A percentile compares a stretch with the other conserved stretches of the same genome.
phyloP scores from a whole-genome alignment of 2,329 filamentous ascomycete species.

The Clonostachys byssicola region DNA sequence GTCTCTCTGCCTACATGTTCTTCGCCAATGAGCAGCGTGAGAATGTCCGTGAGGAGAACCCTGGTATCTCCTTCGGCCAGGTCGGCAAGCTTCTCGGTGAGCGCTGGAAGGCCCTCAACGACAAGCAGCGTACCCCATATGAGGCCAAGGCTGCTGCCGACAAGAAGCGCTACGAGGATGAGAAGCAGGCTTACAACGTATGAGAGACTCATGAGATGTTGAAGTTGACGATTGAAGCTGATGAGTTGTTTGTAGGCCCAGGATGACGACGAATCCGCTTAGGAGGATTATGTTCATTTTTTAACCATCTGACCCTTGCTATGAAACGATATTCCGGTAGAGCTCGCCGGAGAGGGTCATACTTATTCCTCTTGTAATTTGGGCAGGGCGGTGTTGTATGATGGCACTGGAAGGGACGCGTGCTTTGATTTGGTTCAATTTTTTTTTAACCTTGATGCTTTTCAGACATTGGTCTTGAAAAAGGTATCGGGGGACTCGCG shows the following conservation, averaged over 20 bases:
- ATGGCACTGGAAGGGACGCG: conserved; percentile 31
- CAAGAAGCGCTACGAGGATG: conserved; percentile 99
- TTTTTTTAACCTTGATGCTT: conserved; percentile 6
- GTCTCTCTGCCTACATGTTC: conserved; percentile 99
- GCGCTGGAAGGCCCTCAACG: conserved; percentile 95
- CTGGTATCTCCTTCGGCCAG: conserved; percentile 96
- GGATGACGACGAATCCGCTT: conserved; percentile 13
- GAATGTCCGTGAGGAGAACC: conserved; percentile 97
- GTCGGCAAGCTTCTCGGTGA: conserved; percentile 98
- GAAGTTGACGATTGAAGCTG: conserved; percentile 42
- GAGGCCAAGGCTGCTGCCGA: conserved; percentile 94
- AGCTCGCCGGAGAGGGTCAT: neutral
- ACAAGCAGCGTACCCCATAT: conserved; percentile 90
- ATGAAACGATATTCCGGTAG: neutral
- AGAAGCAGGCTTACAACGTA: conserved; percentile 93
- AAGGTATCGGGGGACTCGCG: conserved; percentile 15
- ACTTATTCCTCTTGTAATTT: conserved; percentile 17
- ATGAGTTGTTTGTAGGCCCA: conserved; percentile 31
- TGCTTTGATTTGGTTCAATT: conserved; percentile 22
- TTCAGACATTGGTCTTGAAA: neutral
- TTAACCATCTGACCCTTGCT: neutral
- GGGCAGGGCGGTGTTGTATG: conserved; percentile 33
- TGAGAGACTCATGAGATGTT: conserved; percentile 21
- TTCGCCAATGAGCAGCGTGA: conserved; percentile 99
- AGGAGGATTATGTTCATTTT: neutral